phyloP scores from a whole-genome alignment of 495 filamentous ascomycete genomes.

The Xylaria cubensis region DNA sequence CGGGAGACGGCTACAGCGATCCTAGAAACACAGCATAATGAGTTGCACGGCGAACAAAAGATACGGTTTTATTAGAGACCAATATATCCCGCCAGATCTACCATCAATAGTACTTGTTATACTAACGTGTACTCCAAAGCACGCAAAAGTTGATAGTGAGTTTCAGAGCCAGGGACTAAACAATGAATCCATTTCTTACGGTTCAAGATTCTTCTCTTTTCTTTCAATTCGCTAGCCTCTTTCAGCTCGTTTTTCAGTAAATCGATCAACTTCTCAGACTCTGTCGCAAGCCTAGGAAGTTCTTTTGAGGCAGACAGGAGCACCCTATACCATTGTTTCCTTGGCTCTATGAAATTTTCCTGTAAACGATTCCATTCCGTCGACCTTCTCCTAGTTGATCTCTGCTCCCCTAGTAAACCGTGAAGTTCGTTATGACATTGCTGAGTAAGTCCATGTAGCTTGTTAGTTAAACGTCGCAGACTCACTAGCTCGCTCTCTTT shows the following conservation, averaged over 20 bases:
- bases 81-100: background rate
- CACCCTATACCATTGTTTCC: background rate
- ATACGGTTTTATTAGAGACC: background rate
- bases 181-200: background rate
- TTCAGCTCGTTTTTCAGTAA: background rate
- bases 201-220: background rate
- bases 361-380: background rate
- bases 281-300: background rate
- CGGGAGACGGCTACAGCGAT: background rate
- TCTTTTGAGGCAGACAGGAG: background rate
- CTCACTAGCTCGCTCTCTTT: background rate
- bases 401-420: background rate
- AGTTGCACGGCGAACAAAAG: background rate
- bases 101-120: background rate
- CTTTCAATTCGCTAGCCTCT: background rate
- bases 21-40: background rate
- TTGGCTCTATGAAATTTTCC: background rate
- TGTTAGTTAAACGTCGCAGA: background rate
- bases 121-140: background rate
- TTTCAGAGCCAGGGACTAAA: background rate
- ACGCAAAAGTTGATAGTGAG: background rate
- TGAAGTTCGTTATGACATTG: background rate
- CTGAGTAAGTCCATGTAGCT: background rate
- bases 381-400: background rate
- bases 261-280: background rate